Evolutionary conservation across 129 eudicot genomes (phyloP).

Genomic region (Arctium minus): DNA sequence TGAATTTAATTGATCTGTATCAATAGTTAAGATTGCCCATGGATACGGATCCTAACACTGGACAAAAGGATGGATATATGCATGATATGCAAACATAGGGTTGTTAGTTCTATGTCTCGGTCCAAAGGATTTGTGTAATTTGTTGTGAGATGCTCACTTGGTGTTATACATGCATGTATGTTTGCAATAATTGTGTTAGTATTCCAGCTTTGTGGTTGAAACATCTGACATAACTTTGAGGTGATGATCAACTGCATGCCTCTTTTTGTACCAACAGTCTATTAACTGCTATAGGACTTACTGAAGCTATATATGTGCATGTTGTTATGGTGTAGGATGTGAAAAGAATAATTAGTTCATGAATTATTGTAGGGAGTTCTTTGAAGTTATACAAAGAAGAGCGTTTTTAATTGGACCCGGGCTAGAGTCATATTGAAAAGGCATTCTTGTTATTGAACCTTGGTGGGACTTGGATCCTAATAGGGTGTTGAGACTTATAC

Average conservation of each 20-base stretch:
- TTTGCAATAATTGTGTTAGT: background rate
- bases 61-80: background rate
- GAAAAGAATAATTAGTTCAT: background rate
- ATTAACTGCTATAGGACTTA: background rate
- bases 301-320: background rate
- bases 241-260: background rate
- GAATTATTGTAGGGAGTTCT: background rate
- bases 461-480: too few relatives aligned
- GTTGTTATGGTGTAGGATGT: background rate
- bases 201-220: background rate
- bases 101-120: background rate
- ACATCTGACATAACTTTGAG: background rate
- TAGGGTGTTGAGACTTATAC: too few relatives aligned
- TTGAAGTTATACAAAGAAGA: background rate
- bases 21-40: background rate
- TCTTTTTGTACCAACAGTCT: background rate
- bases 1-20: background rate
- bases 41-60: background rate
- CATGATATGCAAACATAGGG: conserved; percentile 7
- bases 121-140: background rate
- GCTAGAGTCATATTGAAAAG: background rate
- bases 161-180: background rate
- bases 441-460: too few relatives aligned
- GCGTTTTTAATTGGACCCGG: background rate
- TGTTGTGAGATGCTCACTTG: background rate